Evolutionary conservation across 2,329 filamentous ascomycete species (phyloP), one percentile per base, ranked within the genome.

Genomic region (Trichoderma sp.): DNA sequence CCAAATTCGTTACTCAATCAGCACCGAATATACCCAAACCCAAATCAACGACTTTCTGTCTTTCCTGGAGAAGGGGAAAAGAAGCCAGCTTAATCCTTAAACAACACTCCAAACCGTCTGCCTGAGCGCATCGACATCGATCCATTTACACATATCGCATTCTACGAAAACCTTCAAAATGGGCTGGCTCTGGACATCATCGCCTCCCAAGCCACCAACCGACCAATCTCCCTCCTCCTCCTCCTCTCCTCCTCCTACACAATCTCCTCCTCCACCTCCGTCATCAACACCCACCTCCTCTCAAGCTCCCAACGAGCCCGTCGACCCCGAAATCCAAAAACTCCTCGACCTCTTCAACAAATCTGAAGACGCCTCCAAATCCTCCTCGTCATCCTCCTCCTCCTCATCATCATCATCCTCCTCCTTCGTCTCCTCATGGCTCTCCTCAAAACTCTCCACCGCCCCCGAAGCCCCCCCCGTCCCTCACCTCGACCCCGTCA

Each of bases 111-210:
- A 9, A 52, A 27, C 8, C 34, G 13, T 15, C 32, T 4, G 19
- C 13, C 34, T n/a, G 8, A 63, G 25, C 19, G 17, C 39, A 27
- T 27, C 15, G 2, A 19, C n/a, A 22, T 63, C 45, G 6, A 63
- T 39, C 37, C 37, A 27, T 50, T n/a, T 10, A 25, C 12, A 29
- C 17, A 34, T 1, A 22, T 54, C 32, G 25, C 60, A 34, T 1
- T 63, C 45, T 56, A n/a, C 63, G 29, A 65, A 57, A 27, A 45
- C 5, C 63, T 35, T 65, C 52, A 79, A 66, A 70, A 90, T 90
- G 87, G 87, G 86, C 71, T 90, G 87, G 87, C 80, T 88, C 70
- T 89, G 86, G 86, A 80, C 84, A 68, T 80, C 78, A n/a, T 73
- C 78, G 17, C 70, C 79, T 17, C 69, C 80, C 17, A 76, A 77